A percentile compares a stretch with the other conserved stretches of the same genome.
Evolutionary conservation across 2,329 filamentous ascomycete species (phyloP).

Genomic region (Trichoderma gracile): DNA sequence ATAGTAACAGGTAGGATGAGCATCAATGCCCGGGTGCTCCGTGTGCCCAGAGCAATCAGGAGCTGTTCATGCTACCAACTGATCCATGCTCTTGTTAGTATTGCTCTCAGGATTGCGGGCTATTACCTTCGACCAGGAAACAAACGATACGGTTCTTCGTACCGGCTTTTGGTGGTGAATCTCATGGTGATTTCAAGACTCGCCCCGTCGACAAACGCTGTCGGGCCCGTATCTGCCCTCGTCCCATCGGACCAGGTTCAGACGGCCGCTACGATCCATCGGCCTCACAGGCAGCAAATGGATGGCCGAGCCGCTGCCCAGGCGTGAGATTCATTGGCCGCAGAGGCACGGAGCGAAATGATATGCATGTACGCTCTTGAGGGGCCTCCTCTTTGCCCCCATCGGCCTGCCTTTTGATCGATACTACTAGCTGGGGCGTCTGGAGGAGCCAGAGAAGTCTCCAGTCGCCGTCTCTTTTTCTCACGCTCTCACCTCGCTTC

Average conservation of each 20-base stretch:
- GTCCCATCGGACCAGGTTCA: constrained; percentile 1
- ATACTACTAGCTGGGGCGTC: background rate
- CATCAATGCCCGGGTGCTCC: constrained; percentile 6
- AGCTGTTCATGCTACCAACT: background rate
- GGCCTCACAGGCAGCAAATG: constrained; percentile 18
- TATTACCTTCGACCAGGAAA: too few relatives aligned
- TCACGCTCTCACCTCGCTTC: background rate
- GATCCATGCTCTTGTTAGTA: background rate
- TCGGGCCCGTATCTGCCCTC: background rate
- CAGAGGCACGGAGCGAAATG: constrained; percentile 11
- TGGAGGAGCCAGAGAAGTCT: background rate
- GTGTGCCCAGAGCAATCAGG: background rate
- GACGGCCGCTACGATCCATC: constrained; percentile 18
- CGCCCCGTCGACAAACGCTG: too few relatives aligned
- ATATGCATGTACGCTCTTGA: constrained; percentile 8
- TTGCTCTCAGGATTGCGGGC: background rate
- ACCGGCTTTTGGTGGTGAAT: too few relatives aligned
- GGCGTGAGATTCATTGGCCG: constrained; percentile 23
- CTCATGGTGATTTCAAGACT: too few relatives aligned
- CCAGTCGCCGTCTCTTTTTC: background rate
- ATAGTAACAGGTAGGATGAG: background rate
- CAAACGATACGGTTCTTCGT: too few relatives aligned
- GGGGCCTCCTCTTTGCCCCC: background rate
- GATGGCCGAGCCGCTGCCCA: constrained; percentile 17
- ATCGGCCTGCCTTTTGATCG: background rate